phyloP scores from a whole-genome alignment of 495 filamentous ascomycete species.

The Daldinia loculata region DNA sequence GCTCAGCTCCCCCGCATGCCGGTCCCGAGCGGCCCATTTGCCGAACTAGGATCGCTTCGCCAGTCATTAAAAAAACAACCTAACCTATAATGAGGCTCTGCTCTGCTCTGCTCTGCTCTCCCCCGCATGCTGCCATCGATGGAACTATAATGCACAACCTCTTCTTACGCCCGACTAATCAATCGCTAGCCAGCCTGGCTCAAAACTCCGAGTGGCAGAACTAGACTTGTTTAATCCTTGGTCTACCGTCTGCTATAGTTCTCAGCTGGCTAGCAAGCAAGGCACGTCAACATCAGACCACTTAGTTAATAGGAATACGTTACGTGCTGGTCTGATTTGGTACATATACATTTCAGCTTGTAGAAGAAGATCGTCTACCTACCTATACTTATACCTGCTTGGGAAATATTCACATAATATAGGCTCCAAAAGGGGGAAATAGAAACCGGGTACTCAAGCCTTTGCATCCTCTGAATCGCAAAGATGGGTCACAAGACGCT shows the following conservation, averaged over 20 bases:
- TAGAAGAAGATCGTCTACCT: neutral
- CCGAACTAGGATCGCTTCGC: neutral
- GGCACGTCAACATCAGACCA: neutral
- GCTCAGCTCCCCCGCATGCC: neutral
- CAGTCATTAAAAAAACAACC: neutral
- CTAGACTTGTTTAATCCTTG: neutral
- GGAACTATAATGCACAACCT: neutral
- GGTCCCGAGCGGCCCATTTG: neutral
- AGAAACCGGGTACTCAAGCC: neutral
- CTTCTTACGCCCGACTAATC: neutral
- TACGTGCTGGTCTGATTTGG: neutral
- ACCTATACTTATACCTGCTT: neutral
- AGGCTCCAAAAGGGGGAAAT: neutral
- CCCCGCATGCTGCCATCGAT: neutral
- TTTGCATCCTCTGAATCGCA: neutral
- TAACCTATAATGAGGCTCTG: neutral
- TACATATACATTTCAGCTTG: neutral
- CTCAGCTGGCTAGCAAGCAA: neutral
- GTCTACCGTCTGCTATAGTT: neutral
- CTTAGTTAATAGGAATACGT: neutral
- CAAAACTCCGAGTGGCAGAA: neutral
- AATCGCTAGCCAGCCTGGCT: neutral
- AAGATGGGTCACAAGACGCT: constrained; percentile 29
- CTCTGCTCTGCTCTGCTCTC: neutral
- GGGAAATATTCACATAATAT: neutral